A percentile compares a stretch with the other conserved stretches of the same genome.
These are phyloP conservation scores for Lipomyces mesembrius DNA, from an alignment of 805 yeast species.

Conservation along the genomic window DNA sequence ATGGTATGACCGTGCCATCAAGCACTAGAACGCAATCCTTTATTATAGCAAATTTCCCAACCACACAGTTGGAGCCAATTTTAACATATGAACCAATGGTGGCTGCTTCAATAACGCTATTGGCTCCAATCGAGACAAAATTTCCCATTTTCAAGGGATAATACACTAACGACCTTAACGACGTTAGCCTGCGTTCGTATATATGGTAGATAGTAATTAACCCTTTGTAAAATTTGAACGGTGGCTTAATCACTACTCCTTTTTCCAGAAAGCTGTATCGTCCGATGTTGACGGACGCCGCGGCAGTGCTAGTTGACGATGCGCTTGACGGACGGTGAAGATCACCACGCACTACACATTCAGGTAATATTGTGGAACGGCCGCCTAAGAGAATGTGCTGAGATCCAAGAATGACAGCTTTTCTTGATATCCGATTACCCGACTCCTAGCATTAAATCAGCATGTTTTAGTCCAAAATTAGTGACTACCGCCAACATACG, in stretches of 20 bases:
- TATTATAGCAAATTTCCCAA: slow-evolving; percentile 47
- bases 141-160: slow-evolving; percentile 49
- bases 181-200: not conserved
- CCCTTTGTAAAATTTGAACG: slow-evolving; percentile 39
- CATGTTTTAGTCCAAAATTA: not conserved
- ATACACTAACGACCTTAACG: slow-evolving; percentile 27
- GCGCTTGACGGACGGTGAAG: slow-evolving; percentile 28
- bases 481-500: slow-evolving; percentile 2
- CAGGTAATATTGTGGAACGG: slow-evolving; percentile 44
- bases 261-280: slow-evolving; percentile 43
- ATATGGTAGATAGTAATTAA: slow-evolving; percentile 8
- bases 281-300: slow-evolving; percentile 45
- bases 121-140: slow-evolving; percentile 47
- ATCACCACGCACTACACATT: slow-evolving; percentile 46
- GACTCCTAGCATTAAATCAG: slow-evolving; percentile 35
- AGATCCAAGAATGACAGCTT: slow-evolving; percentile 46
- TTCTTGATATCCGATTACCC: slow-evolving; percentile 47
- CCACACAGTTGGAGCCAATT: slow-evolving; percentile 45
- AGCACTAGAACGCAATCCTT: slow-evolving; percentile 48
- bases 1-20: slow-evolving; percentile 45
- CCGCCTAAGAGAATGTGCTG: slow-evolving; percentile 49
- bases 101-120: slow-evolving; percentile 46
- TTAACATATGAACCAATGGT: slow-evolving; percentile 48
- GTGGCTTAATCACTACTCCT: slow-evolving; percentile 43
- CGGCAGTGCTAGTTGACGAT: not conserved